These are phyloP conservation scores for Grigorovia humatica DNA, from an alignment of 805 yeast genomes.

Conservation along the genomic window DNA sequence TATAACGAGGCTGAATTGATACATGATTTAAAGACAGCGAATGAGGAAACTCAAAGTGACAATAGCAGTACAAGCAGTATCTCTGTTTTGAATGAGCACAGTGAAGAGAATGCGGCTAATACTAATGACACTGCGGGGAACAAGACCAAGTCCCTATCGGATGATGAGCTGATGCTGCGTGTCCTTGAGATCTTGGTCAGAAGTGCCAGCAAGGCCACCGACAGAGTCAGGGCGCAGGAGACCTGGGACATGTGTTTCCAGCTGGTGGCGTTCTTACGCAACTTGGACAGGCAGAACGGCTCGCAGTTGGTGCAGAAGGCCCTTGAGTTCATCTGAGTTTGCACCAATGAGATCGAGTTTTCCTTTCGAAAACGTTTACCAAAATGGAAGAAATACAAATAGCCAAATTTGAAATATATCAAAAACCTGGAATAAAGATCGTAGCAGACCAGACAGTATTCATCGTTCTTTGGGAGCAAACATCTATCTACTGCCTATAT, in stretches of 20 bases:
- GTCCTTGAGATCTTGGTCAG: conserved; percentile 22
- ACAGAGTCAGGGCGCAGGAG: conserved; percentile 20
- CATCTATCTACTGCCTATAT: no score
- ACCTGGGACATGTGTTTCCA: conserved; percentile 30
- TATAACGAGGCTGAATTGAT: conserved; percentile 19
- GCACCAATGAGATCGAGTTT: background rate
- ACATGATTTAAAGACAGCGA: conserved; percentile 9
- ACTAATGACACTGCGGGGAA: background rate
- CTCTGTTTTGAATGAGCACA: background rate
- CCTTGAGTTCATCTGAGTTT: conserved; percentile 10
- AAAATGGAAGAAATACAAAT: background rate
- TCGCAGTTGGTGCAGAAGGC: conserved; percentile 19
- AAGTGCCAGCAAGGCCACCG: conserved; percentile 20
- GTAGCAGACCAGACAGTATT: no score
- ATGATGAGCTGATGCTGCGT: conserved; percentile 25
- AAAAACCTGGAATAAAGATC: no score
- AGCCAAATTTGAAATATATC: background rate
- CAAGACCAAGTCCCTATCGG: conserved; percentile 13
- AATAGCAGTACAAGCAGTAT: background rate
- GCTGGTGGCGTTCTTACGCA: conserved; percentile 20
- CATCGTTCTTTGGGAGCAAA: no score
- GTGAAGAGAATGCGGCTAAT: background rate
- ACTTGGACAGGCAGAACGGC: conserved; percentile 21
- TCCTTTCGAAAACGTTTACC: background rate
- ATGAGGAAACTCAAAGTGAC: background rate